These are phyloP conservation scores for Termitomyces sp. DNA, from an alignment of 768 basidiomycete genomes.

Conservation along the genomic window DNA sequence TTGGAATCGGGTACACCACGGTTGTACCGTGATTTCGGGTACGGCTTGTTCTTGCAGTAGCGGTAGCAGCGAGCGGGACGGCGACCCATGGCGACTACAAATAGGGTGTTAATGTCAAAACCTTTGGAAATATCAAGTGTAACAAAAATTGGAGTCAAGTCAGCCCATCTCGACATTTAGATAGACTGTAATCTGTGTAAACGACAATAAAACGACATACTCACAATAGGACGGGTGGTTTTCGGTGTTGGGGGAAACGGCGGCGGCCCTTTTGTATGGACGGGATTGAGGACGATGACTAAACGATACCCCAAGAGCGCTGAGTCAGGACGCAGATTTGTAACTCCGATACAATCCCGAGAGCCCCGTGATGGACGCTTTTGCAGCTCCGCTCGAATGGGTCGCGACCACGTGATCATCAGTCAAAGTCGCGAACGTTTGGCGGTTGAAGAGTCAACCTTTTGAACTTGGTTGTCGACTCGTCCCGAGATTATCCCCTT, in stretches of 20 bases:
- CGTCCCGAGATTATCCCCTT: not conserved
- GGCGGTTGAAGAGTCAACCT: not conserved
- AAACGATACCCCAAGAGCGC: conserved; percentile 9
- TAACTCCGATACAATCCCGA: not conserved
- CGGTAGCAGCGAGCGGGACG: conserved; percentile 98
- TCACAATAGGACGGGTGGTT: conserved; percentile 7
- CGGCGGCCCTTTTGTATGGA: conserved; percentile 11
- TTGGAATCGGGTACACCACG: conserved; percentile 98
- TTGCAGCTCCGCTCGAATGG: not conserved
- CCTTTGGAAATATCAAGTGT: too few relatives aligned
- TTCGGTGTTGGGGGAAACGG: not conserved
- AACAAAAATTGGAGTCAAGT: too few relatives aligned
- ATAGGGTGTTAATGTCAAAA: not conserved
- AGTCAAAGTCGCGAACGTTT: not conserved
- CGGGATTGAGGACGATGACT: conserved; percentile 13
- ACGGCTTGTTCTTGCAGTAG: conserved; percentile 99
- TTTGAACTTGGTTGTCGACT: not conserved
- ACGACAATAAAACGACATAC: conserved; percentile 7
- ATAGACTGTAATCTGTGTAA: not conserved
- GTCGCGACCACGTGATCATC: not conserved
- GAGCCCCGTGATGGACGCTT: too few relatives aligned
- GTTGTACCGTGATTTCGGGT: conserved; percentile 93
- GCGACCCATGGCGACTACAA: conserved; percentile 68
- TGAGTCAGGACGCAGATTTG: not conserved
- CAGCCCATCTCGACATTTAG: conserved; percentile 2